phyloP scores from a whole-genome alignment of 805 yeast genomes.

The Torulaspora maleeae region DNA sequence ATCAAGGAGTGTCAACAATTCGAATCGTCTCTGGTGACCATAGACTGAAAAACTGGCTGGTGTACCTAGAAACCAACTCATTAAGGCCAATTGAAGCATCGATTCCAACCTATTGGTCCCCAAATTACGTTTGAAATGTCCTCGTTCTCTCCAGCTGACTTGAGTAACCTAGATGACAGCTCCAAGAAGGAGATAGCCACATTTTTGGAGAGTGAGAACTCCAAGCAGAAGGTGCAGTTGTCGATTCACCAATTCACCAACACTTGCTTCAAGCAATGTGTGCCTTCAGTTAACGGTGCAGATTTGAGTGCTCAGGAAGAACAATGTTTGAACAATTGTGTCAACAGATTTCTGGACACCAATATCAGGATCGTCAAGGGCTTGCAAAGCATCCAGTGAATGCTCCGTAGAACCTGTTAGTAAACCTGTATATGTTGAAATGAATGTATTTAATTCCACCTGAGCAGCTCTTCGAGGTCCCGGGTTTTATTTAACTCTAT shows the following conservation, averaged over 20 bases:
- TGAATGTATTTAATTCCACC: slow-evolving; percentile 1
- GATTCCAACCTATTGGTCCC: background rate
- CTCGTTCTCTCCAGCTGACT: slow-evolving; percentile 38
- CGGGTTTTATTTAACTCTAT: slow-evolving; percentile 4
- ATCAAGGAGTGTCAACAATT: background rate
- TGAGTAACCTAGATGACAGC: slow-evolving; percentile 54
- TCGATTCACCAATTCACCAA: slow-evolving; percentile 86
- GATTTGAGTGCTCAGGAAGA: slow-evolving; percentile 58
- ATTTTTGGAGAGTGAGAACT: slow-evolving; percentile 76
- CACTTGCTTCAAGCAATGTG: slow-evolving; percentile 85
- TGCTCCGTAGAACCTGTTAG: background rate
- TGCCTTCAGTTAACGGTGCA: slow-evolving; percentile 44
- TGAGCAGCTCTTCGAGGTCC: slow-evolving; percentile 7
- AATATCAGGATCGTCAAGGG: slow-evolving; percentile 76
- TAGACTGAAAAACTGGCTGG: background rate
- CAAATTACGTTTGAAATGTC: slow-evolving; percentile 27
- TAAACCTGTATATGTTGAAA: slow-evolving; percentile 2
- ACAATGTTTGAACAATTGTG: slow-evolving; percentile 71
- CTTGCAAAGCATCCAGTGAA: slow-evolving; percentile 30
- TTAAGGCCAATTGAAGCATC: background rate
- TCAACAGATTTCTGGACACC: slow-evolving; percentile 81
- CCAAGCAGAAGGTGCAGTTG: slow-evolving; percentile 81
- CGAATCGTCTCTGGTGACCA: background rate
- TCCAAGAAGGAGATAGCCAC: slow-evolving; percentile 69
- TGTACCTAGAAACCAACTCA: background rate